These are phyloP conservation scores for Andalucia godoyi DNA, from an alignment of 78 protist species.

Conservation along the genomic window DNA sequence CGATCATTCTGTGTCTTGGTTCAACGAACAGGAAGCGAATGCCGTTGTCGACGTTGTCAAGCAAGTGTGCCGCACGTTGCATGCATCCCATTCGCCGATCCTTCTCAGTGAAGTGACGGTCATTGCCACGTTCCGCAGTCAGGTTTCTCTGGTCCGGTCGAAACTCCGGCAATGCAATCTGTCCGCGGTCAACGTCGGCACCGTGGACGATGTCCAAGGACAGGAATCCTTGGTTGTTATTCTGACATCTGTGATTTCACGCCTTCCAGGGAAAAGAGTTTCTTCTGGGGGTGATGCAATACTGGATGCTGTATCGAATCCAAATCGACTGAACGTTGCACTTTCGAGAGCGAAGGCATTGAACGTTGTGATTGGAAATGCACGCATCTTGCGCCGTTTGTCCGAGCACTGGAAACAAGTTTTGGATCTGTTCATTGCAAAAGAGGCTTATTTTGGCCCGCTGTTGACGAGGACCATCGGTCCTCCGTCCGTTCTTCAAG, in stretches of 20 bases:
- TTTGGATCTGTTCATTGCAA: neutral
- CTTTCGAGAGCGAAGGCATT: conserved; percentile 4
- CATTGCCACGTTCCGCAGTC: conserved; percentile 8
- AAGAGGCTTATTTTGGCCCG: neutral
- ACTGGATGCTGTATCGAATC: neutral
- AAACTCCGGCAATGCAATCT: neutral
- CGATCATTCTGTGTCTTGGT: neutral
- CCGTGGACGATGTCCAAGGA: conserved; percentile 19
- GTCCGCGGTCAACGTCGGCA: neutral
- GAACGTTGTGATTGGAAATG: conserved; percentile 1
- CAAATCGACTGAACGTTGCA: conserved; percentile 10
- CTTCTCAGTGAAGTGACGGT: neutral
- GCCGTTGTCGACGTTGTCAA: neutral
- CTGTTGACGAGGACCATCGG: too few species aligned
- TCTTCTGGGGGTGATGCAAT: neutral
- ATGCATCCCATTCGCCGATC: neutral
- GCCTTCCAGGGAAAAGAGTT: too few species aligned
- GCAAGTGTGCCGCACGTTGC: neutral
- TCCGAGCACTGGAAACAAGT: neutral
- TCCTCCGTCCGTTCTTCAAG: too few species aligned
- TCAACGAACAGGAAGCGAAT: neutral
- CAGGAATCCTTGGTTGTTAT: conserved; percentile 1
- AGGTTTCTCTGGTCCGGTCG: neutral
- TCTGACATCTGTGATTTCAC: conserved; percentile 5
- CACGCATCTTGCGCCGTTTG: neutral